Base-by-base conservation (phyloP, 305 asterid species). In the Stenogyne calaminthoides region DNA sequence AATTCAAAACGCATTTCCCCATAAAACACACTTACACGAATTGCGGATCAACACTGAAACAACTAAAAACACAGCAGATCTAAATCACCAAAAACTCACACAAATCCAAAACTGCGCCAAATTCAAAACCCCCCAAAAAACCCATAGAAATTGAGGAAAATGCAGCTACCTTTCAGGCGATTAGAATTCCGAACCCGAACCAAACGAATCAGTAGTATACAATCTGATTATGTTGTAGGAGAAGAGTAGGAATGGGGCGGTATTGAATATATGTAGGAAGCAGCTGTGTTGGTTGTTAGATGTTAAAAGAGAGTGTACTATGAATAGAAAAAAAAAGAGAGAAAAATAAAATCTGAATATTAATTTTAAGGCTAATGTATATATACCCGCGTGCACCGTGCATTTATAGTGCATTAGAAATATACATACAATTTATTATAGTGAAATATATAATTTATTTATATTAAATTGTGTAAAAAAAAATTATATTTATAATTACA, bases 281-380 rank as follows among this genome's bases (percentile, higher is more conserved):
- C 34, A 64, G 67, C 25, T 61, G 80, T 61, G 80, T 73, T 64
- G 74, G 78, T 73, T 67, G 79, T 72, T 76, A 67, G 74, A 60
- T 79, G 78, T 80, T 79, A 75, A 81, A 69, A 73, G 80, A 74
- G 74, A 77, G 86, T 77, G 78, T 67, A 84, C 77, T 72, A 12
- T 49, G 71, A 65, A 76, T 46, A 71, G 76, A 25, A 37, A 14
- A 39, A 74, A 46, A 57, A 25, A 25, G 1, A 25, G 2, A 9
- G 29, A 74, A 46, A 57, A 39, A 39, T 64, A 16, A 47, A n/a
- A 54, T 69, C 42, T 16, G 7, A 34, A 32, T 59, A 20, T 65
- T 3, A 25, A 25, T 25, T 25, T 25, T 25, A n/a, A n/a, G n/a
- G n/a, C n/a, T n/a, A n/a, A n/a, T n/a, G n/a, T n/a, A n/a, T n/a